Evolutionary conservation across 352 stramenopile genomes (phyloP), one percentile per base, ranked within the genome.

Genomic region (Blastocystis sp.): DNA sequence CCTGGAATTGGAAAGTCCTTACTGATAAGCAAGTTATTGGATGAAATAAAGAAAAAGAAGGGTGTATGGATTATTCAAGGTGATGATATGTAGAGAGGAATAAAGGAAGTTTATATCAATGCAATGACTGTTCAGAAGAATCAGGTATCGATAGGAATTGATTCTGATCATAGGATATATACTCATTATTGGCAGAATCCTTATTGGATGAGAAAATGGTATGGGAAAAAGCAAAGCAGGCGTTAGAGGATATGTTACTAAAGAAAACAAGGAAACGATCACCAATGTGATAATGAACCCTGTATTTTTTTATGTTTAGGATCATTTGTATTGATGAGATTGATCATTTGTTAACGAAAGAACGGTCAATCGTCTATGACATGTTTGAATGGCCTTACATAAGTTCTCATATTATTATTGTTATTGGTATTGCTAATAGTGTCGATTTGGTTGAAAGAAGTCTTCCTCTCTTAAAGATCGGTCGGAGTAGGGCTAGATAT

Each of bases 341-440:
- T 14, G 69, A 80, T 63, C 42, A 54, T 37, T 43, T 80, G 43
- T 39, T 80, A 29, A 80, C 69, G 3, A 80, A 80, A 59, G 69
- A 80, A 39, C 32, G 69, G 11, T 65, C 19, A 27, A 80, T 80
- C 43, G 69, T 80, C 24, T 80, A 80, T 80, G 69, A 80, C 59
- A 32, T 80, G 24, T 80, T 80, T 32, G 69, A 80, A 42, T 80
- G 69, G 69, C 69, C 69, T 11, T 80, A 80, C 24, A 32, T 63
- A 7, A 58, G 39, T 32, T 21, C 32, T 16, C 49, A 80, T 29
- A 32, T 63, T n/a, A 24, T 80, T n/a, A 63, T 80, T 54, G 43
- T 80, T 16, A 61, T 80, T 37, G 69, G 69, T 11, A 80, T 80
- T 46, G 69, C 69, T n/a, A 80, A 80, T 54, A 80, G 69, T 49